These are phyloP conservation scores for Wickerhamiella domercqiae DNA, from an alignment of 805 yeast species.

Conservation along the genomic window DNA sequence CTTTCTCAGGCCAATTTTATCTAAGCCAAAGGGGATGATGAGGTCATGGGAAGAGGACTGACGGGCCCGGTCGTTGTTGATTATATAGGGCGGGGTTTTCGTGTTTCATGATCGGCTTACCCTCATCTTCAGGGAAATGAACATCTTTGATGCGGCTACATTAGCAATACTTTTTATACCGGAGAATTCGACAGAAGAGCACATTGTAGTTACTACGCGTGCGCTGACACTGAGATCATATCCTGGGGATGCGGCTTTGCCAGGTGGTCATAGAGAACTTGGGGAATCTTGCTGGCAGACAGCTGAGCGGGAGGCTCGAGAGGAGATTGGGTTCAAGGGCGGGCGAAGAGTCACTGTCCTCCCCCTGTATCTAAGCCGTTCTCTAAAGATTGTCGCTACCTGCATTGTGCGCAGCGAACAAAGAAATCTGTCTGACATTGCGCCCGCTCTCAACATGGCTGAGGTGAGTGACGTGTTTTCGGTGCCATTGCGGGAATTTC, in stretches of 20 bases:
- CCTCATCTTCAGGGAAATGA: no score
- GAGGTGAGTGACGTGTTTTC: conserved; percentile 1
- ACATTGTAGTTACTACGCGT: conserved; percentile 1
- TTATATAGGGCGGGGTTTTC: no score
- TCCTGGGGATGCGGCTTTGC: conserved; percentile 1
- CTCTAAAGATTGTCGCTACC: not conserved
- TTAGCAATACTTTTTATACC: conserved; percentile 1
- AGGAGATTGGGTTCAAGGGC: conserved; percentile 1
- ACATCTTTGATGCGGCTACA: not conserved
- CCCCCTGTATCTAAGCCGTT: not conserved
- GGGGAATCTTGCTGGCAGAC: conserved; percentile 1
- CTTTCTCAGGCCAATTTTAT: not conserved
- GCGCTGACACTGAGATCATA: not conserved
- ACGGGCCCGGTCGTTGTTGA: no score
- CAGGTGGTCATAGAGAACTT: conserved; percentile 1
- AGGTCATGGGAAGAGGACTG: no score
- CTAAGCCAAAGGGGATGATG: not conserved
- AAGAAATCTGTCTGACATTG: not conserved
- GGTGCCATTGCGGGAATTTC: not conserved
- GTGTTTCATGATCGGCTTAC: no score
- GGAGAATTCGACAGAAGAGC: not conserved
- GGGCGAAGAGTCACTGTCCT: not conserved
- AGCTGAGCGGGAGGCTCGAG: conserved; percentile 1
- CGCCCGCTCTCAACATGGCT: not conserved
- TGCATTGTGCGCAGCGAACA: not conserved